Conservation (phyloP, 371 early-diverging fungal species). For the Apophysomyces sp. region DNA sequence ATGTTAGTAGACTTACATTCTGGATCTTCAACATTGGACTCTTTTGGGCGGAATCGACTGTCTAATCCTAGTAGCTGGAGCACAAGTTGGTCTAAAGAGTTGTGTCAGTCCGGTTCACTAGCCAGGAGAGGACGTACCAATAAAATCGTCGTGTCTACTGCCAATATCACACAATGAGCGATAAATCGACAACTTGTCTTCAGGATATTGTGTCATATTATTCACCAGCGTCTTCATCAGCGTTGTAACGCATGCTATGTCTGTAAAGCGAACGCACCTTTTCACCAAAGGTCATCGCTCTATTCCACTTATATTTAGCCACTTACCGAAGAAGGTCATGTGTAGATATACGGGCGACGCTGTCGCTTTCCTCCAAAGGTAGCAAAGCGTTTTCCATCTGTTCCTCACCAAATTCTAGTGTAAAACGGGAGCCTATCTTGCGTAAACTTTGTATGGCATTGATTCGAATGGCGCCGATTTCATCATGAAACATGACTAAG, state of each 20-base stretch:
- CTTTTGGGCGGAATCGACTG: conserved; percentile 64
- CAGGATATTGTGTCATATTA: conserved; percentile 64
- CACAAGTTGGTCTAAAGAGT: conserved; percentile 38
- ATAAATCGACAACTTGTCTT: conserved; percentile 70
- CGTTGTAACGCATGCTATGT: conserved; percentile 27
- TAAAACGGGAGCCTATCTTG: conserved; percentile 61
- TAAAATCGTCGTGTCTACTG: conserved; percentile 53
- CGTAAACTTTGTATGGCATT: conserved; percentile 75
- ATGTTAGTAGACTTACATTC: conserved; percentile 38
- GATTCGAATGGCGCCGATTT: conserved; percentile 79
- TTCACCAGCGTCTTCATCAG: conserved; percentile 56
- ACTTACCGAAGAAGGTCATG: conserved; percentile 66
- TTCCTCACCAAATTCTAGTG: conserved; percentile 69
- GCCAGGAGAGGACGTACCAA: conserved; percentile 43
- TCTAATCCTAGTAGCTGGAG: conserved; percentile 63
- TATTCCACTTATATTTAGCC: not conserved
- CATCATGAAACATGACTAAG: conserved; percentile 92
- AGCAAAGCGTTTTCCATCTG: conserved; percentile 74
- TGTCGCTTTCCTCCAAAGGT: conserved; percentile 75
- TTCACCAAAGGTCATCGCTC: not conserved
- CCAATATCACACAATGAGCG: conserved; percentile 65
- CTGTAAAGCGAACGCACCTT: conserved; percentile 32
- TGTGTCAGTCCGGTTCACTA: not conserved
- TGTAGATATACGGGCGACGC: conserved; percentile 63
- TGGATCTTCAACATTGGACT: conserved; percentile 65